Evolutionary conservation across 805 yeast genomes (phyloP).

Genomic region (Blastobotrys peoriensis): DNA sequence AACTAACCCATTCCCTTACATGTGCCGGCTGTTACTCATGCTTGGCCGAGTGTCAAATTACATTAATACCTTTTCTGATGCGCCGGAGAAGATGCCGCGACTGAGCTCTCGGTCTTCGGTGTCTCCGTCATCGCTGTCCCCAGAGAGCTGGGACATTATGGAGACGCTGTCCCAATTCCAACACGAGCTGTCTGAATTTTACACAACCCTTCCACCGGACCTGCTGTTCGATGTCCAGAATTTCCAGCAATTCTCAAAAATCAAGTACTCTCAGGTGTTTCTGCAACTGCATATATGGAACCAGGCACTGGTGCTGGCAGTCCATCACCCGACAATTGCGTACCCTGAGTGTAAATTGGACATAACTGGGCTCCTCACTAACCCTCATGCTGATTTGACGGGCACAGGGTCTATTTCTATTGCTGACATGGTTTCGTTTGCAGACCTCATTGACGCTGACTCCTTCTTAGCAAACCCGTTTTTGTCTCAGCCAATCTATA

Average conservation of each 20-base stretch:
- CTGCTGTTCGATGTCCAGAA: slow-evolving; percentile 24
- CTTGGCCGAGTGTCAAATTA: slow-evolving; percentile 25
- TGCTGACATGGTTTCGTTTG: slow-evolving; percentile 26
- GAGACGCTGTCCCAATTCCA: slow-evolving; percentile 17
- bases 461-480: slow-evolving; percentile 25
- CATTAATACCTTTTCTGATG: slow-evolving; percentile 17
- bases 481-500: slow-evolving; percentile 23
- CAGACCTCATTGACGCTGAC: slow-evolving; percentile 23
- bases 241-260: slow-evolving; percentile 22
- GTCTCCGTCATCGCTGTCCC: slow-evolving; percentile 9
- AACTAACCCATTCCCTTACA: slow-evolving; percentile 24
- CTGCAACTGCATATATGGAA: slow-evolving; percentile 24
- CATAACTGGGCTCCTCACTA: slow-evolving; percentile 15
- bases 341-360: slow-evolving; percentile 23
- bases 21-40: slow-evolving; percentile 21
- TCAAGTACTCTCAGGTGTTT: slow-evolving; percentile 23
- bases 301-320: slow-evolving; percentile 27
- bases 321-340: slow-evolving; percentile 25
- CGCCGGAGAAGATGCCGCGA: slow-evolving; percentile 1
- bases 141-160: slow-evolving; percentile 12
- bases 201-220: slow-evolving; percentile 22
- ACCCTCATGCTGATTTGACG: slow-evolving; percentile 21
- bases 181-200: slow-evolving; percentile 22
- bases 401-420: slow-evolving; percentile 27
- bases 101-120: background rate